Evolutionary conservation across 306 rosid species (phyloP), one percentile per base, ranked within the genome.

Genomic region (Arachis stenosperma): DNA sequence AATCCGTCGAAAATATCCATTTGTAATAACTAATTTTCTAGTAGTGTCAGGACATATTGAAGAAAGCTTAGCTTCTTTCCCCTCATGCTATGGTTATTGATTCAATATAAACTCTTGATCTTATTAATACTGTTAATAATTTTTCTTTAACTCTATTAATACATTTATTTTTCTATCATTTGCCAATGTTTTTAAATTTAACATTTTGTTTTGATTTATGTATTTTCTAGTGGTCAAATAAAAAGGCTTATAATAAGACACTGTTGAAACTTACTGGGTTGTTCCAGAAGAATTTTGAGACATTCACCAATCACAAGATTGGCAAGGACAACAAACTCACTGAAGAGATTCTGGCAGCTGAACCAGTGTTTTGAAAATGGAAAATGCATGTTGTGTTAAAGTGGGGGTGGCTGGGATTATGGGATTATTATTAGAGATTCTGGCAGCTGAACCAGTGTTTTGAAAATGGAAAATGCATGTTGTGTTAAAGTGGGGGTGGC

Each of bases 341-440:
- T 3, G 83, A 84, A 67, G 91, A 91, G 82, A 89, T 91, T 78
- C 82, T 91, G 9, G 90, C 87, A 30, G 96, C 91, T 3, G 97
- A 96, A 78, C 97, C 97, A 5, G 62, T 30, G 76, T 84, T 88
- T 75, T 90, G 61, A 88, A 12, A 5, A 9, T 22, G 5, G 47
- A 5, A 33, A 46, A 9, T 9, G 51, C 37, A 61, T 61, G 61
- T 14, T 29, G 10, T 52, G 30, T 43, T 39, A 17, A n/a, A 6
- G 57, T 69, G 14, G 43, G 62, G 37, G 43, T 55, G 69, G 27
- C 8, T 65, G 55, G 57, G 69, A 22, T 36, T 56, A 57, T 64
- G 65, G 48, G n/a, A n/a, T n/a, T n/a, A n/a, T n/a, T n/a, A n/a
- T n/a, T n/a, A n/a, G n/a, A n/a, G n/a, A n/a, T n/a, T n/a, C n/a